Evolutionary conservation across 2,329 filamentous ascomycete genomes (phyloP).

Genomic region (Fusarium sulawesiense): DNA sequence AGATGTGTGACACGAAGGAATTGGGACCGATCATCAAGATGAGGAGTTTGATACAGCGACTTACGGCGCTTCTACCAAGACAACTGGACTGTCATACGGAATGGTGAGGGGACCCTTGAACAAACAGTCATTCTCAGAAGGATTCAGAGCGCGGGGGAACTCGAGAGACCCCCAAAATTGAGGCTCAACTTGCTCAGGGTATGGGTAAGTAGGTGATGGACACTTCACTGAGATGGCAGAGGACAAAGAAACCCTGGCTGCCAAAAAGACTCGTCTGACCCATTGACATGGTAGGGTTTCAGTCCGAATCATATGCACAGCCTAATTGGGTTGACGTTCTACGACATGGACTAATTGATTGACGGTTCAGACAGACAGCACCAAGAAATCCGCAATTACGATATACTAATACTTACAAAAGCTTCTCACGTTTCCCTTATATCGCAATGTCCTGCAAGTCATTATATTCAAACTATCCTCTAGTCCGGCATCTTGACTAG

Average conservation of each 20-base stretch:
- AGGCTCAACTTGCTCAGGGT: constrained; percentile 20
- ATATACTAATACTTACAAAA: neutral
- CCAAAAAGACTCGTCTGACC: constrained; percentile 16
- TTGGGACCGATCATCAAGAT: neutral
- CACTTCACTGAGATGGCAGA: neutral
- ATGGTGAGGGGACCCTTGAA: neutral
- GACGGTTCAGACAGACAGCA: neutral
- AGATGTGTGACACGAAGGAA: neutral
- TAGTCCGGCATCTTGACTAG: neutral
- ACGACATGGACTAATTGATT: neutral
- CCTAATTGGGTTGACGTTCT: neutral
- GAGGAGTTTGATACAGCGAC: neutral
- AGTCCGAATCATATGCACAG: neutral
- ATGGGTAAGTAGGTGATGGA: neutral
- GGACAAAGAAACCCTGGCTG: neutral
- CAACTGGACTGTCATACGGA: neutral
- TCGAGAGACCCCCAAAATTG: constrained; percentile 31
- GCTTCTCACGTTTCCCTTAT: neutral
- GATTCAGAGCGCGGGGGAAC: constrained; percentile 14
- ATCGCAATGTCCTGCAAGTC: neutral
- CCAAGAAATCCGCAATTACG: neutral
- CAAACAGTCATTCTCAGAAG: neutral
- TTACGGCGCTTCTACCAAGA: neutral
- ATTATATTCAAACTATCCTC: neutral
- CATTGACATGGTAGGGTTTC: neutral